phyloP scores from a whole-genome alignment of 306 rosid genomes.

The Citrullus amarus region DNA sequence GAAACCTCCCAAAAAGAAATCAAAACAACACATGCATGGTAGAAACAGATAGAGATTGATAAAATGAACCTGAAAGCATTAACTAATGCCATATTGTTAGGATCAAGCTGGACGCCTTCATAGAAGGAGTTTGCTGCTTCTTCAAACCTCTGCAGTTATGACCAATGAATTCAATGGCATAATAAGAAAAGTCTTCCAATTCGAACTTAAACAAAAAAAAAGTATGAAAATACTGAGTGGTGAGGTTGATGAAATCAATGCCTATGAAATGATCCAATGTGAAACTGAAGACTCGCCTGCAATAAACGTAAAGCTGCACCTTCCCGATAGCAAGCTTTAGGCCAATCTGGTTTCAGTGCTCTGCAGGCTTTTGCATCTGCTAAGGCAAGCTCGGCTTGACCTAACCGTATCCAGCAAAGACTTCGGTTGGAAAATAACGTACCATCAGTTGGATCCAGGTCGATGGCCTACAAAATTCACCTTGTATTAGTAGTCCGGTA shows the following conservation, averaged over 20 bases:
- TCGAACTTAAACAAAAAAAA: conserved; percentile 2
- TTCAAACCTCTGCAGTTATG: conserved; percentile 60
- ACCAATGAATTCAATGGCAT: conserved; percentile 8
- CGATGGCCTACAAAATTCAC: conserved; percentile 54
- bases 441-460: conserved; percentile 60
- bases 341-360: conserved; percentile 79
- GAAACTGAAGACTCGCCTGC: conserved; percentile 45
- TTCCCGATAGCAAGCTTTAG: conserved; percentile 92
- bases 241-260: background rate
- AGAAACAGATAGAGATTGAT: background rate
- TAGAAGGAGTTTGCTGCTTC: conserved; percentile 93
- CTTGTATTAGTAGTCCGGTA: background rate
- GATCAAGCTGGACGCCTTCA: conserved; percentile 76
- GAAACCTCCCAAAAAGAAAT: background rate
- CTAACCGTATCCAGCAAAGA: conserved; percentile 77
- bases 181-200: background rate
- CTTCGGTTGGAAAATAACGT: conserved; percentile 75
- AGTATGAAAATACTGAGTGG: background rate
- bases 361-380: conserved; percentile 85
- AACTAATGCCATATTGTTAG: conserved; percentile 71
- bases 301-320: conserved; percentile 84
- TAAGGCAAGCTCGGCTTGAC: conserved; percentile 81
- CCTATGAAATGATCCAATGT: background rate
- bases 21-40: background rate
- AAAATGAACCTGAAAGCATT: conserved; percentile 71